Conservation (phyloP, 352 stramenopile genomes). For the Pythium monospermum region DNA sequence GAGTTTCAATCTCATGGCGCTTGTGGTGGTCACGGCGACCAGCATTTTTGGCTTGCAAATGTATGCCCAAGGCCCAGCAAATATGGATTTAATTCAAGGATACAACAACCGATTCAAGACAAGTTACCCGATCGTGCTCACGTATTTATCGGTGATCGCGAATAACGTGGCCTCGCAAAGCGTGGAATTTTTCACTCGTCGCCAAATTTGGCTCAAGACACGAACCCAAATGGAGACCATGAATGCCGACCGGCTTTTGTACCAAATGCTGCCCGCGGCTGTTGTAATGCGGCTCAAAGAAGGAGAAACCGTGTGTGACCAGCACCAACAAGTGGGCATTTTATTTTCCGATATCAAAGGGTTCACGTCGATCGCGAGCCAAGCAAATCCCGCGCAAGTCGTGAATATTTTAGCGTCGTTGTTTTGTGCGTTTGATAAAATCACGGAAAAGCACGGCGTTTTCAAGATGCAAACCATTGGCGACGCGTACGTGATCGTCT, state of each 20-base stretch:
- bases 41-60: slow-evolving; percentile 39
- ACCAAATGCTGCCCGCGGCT: slow-evolving; percentile 82
- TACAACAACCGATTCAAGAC: slow-evolving; percentile 78
- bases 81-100: slow-evolving; percentile 28
- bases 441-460: slow-evolving; percentile 90
- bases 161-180: slow-evolving; percentile 79
- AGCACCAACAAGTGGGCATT: slow-evolving; percentile 85
- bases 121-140: slow-evolving; percentile 77
- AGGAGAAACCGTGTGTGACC: slow-evolving; percentile 76
- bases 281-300: slow-evolving; percentile 85
- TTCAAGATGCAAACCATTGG: slow-evolving; percentile 94
- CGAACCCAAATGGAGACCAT: slow-evolving; percentile 79
- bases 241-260: slow-evolving; percentile 76
- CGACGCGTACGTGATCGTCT: slow-evolving; percentile 91
- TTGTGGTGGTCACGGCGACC: slow-evolving; percentile 42
- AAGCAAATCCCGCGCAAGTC: slow-evolving; percentile 81
- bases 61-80: slow-evolving; percentile 32
- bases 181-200: slow-evolving; percentile 76
- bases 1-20: slow-evolving; percentile 53
- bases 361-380: slow-evolving; percentile 88
- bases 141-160: slow-evolving; percentile 69
- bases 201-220: slow-evolving; percentile 84
- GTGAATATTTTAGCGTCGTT: slow-evolving; percentile 90
- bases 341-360: slow-evolving; percentile 91
- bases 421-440: slow-evolving; percentile 89